Percentiles rank a stretch among this genome's conserved stretches.
These are phyloP conservation scores for Penicillium ucsense DNA, from an alignment of 495 filamentous ascomycete species.

Conservation along the genomic window DNA sequence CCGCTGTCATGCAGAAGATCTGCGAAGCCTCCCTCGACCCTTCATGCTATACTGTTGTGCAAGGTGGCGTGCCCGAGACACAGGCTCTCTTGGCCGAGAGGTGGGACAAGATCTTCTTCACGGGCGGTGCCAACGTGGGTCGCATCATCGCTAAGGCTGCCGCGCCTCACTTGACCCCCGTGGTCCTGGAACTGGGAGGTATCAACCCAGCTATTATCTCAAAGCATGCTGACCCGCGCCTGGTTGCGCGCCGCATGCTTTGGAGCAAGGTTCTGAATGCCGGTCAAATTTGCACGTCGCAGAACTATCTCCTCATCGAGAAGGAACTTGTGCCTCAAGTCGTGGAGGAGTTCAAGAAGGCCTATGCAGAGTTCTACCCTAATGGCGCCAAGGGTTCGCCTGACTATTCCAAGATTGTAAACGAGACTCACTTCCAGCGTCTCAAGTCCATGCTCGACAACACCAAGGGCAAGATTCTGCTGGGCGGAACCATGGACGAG, in stretches of 20 bases:
- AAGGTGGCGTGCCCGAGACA: conserved; percentile 72
- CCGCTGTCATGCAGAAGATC: conserved; percentile 70
- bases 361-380: conserved; percentile 74
- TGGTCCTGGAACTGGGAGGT: conserved; percentile 82
- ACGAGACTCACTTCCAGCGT: conserved; percentile 65
- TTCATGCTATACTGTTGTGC: conserved; percentile 65
- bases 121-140: conserved; percentile 66
- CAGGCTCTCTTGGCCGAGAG: conserved; percentile 74
- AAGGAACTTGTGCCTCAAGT: conserved; percentile 60
- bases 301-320: conserved; percentile 84
- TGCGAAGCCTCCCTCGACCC: conserved; percentile 65
- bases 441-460: conserved; percentile 81
- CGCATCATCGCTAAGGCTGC: conserved; percentile 87
- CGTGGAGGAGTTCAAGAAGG: conserved; percentile 60
- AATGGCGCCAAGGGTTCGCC: conserved; percentile 62
- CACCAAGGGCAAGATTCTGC: conserved; percentile 70
- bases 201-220: conserved; percentile 85
- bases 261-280: conserved; percentile 83
- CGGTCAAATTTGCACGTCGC: conserved; percentile 80
- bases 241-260: conserved; percentile 75
- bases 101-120: conserved; percentile 98
- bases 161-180: conserved; percentile 82
- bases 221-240: conserved; percentile 62
- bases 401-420: conserved; percentile 74
- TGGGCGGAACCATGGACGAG: conserved; percentile 77